Conservation (phyloP, 163 green algal genomes). For the Prototheca wickerhamii region DNA sequence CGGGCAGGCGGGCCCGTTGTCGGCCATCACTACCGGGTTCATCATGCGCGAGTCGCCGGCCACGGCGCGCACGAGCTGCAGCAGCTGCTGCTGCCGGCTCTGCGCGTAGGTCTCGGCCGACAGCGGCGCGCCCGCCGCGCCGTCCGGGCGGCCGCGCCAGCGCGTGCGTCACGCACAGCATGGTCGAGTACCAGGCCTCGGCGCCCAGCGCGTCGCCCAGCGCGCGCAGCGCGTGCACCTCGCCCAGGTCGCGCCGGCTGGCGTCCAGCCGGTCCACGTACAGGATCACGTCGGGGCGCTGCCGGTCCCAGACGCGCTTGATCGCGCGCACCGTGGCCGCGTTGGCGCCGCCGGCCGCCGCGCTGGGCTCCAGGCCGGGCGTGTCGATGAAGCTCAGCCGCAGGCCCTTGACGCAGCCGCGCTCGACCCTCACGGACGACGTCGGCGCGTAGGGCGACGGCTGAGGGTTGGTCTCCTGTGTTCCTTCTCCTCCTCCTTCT, state of each 20-base stretch:
- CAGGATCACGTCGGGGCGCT: conserved; percentile 63
- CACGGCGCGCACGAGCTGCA: conserved; percentile 58
- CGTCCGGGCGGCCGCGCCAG: conserved; percentile 37
- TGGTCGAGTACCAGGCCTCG: conserved; percentile 82
- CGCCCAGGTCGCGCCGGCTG: conserved; percentile 24
- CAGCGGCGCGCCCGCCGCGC: conserved; percentile 30
- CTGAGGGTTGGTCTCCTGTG: not conserved
- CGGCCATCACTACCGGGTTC: conserved; percentile 80
- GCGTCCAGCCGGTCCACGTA: conserved; percentile 73
- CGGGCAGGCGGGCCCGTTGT: conserved; percentile 67
- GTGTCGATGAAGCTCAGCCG: conserved; percentile 82
- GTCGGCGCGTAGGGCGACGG: conserved; percentile 8
- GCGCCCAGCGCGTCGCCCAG: conserved; percentile 29
- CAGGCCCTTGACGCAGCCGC: conserved; percentile 50
- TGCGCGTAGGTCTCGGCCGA: conserved; percentile 64
- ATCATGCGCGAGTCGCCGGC: conserved; percentile 60
- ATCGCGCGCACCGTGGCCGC: conserved; percentile 46
- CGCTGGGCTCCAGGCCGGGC: conserved; percentile 63
- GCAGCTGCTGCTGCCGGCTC: conserved; percentile 68
- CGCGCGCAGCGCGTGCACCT: conserved; percentile 29
- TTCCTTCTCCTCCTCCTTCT: not conserved
- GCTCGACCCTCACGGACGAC: conserved; percentile 40
- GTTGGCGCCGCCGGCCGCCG: conserved; percentile 11
- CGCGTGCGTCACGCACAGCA: conserved; percentile 82
- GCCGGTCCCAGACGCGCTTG: conserved; percentile 45